Conservation (phyloP, 768 basidiomycete genomes). For the Hygrophoropsis aurantiaca region DNA sequence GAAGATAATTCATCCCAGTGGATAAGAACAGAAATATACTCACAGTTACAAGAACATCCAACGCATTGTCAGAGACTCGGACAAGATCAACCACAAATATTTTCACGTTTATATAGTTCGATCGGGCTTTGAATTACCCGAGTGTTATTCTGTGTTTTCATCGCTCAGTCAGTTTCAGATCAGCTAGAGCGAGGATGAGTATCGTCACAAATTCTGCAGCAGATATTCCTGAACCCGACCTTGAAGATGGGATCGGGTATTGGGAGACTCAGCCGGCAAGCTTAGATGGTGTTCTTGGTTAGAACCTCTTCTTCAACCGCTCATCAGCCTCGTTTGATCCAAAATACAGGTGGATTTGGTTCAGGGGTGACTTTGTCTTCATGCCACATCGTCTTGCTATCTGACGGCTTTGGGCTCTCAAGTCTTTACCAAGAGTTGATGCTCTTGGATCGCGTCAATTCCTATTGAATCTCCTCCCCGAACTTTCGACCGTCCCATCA, state of each 20-base stretch:
- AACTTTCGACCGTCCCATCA: slow-evolving; percentile 75
- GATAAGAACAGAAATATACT: too few species aligned
- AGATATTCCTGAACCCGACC: slow-evolving; percentile 45
- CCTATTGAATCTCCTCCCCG: slow-evolving; percentile 77
- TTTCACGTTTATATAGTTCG: too few species aligned
- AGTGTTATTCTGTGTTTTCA: too few species aligned
- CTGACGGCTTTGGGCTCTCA: background rate
- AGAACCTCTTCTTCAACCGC: slow-evolving; percentile 24
- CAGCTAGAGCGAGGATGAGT: too few species aligned
- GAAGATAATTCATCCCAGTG: slow-evolving; percentile 25
- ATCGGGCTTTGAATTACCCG: too few species aligned
- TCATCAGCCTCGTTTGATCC: slow-evolving; percentile 36
- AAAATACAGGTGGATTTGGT: slow-evolving; percentile 50
- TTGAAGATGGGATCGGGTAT: slow-evolving; percentile 80
- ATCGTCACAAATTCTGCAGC: background rate
- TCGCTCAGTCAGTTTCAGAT: too few species aligned
- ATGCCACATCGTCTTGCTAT: slow-evolving; percentile 4
- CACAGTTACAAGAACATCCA: too few species aligned
- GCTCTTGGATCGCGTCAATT: slow-evolving; percentile 88
- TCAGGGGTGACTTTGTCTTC: slow-evolving; percentile 40
- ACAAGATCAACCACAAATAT: too few species aligned
- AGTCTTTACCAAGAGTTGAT: slow-evolving; percentile 91
- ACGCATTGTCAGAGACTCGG: too few species aligned
- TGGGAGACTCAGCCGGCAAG: slow-evolving; percentile 83
- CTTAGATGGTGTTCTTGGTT: slow-evolving; percentile 85